Evolutionary conservation across 73 alveolate genomes (phyloP).

Genomic region (Blepharisma japonicum): DNA sequence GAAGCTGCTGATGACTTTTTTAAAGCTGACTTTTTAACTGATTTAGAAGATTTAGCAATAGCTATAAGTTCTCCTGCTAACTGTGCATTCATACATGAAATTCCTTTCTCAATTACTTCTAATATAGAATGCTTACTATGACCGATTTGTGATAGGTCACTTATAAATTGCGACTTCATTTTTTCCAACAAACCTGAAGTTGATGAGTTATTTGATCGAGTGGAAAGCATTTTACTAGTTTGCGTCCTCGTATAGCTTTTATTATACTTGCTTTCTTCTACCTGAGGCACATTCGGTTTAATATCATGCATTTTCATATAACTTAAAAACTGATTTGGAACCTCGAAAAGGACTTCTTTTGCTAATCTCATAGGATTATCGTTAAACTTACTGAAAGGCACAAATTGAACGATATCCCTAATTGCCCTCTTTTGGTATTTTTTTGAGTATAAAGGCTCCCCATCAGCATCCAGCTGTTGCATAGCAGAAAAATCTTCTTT

Average conservation of each 20-base stretch:
- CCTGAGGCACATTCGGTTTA: slow-evolving; percentile 44
- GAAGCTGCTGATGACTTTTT: slow-evolving; percentile 26
- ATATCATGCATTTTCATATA: slow-evolving; percentile 66
- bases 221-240: slow-evolving; percentile 22
- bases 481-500: slow-evolving; percentile 82
- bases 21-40: neutral
- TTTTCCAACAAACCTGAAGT: neutral
- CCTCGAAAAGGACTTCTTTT: slow-evolving; percentile 78
- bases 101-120: slow-evolving; percentile 19
- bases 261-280: slow-evolving; percentile 40
- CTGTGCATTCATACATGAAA: slow-evolving; percentile 23
- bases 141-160: too few species aligned
- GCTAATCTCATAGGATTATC: slow-evolving; percentile 75
- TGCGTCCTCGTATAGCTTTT: slow-evolving; percentile 35
- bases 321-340: slow-evolving; percentile 78
- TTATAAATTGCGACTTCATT: too few species aligned
- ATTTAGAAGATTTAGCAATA: neutral
- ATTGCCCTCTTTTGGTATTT: slow-evolving; percentile 49
- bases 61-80: slow-evolving; percentile 1
- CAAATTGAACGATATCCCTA: slow-evolving; percentile 84
- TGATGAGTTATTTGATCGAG: slow-evolving; percentile 24
- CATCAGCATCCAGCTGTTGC: slow-evolving; percentile 90
- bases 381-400: slow-evolving; percentile 71
- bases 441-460: slow-evolving; percentile 66
- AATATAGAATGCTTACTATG: neutral